Evolutionary conservation across 2,329 filamentous ascomycete genomes (phyloP).

Genomic region (Grosmannia serpens): DNA sequence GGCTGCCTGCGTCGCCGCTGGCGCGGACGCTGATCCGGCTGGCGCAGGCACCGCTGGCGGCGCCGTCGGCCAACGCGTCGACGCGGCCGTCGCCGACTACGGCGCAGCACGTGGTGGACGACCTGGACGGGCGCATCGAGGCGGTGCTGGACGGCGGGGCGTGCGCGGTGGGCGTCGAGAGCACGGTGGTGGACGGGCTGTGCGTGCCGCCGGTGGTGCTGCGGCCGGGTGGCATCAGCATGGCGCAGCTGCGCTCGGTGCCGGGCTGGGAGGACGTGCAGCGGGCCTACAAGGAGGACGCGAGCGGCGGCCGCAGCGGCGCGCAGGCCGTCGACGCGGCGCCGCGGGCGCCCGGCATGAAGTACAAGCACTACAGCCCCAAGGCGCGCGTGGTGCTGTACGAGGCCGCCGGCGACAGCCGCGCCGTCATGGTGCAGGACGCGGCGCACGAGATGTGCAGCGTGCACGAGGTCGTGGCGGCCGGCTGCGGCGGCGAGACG

Average conservation of each 20-base stretch:
- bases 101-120: constrained; percentile 78
- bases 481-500: neutral
- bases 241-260: constrained; percentile 64
- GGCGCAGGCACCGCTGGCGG: constrained; percentile 68
- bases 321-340: constrained; percentile 18
- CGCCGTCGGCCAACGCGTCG: constrained; percentile 87
- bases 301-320: neutral
- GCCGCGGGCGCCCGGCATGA: constrained; percentile 91
- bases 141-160: constrained; percentile 81
- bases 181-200: constrained; percentile 89
- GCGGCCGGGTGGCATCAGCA: constrained; percentile 73
- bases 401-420: constrained; percentile 37
- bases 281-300: constrained; percentile 64
- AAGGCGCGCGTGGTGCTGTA: constrained; percentile 77
- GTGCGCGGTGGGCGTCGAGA: constrained; percentile 86
- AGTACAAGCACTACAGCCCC: constrained; percentile 96
- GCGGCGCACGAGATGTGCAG: constrained; percentile 12
- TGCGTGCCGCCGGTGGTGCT: constrained; percentile 71
- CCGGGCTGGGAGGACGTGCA: constrained; percentile 71
- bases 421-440: constrained; percentile 20
- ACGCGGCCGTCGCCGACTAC: constrained; percentile 87
- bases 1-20: constrained; percentile 79
- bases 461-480: neutral
- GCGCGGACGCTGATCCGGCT: constrained; percentile 78
- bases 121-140: constrained; percentile 71